Base-by-base conservation (phyloP, 805 yeast genomes). In the Naumovozyma baii region DNA sequence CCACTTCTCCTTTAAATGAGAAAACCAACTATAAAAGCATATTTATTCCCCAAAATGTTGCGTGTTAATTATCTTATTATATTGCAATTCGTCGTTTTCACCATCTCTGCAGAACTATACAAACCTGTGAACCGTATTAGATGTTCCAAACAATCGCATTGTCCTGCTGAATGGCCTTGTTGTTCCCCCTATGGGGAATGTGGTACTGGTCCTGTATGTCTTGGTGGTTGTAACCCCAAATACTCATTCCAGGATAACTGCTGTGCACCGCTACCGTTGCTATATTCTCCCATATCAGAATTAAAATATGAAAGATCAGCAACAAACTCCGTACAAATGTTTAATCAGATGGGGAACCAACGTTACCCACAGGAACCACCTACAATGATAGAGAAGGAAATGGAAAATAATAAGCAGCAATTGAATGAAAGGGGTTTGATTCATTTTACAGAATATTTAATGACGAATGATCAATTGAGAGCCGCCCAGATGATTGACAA, bases 141-240 rank as follows among this genome's bases (percentile, higher is more conserved):
- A 2, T 61, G 66, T 36, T 49, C 54, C 2, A 37, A 32, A 7
- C 18, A 39, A 2, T 26, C 28, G 7, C 46, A 47, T 5, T 88
- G 97, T 62, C 96, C 97, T 1, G 72, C 74, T 50, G 71, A 69
- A 34, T 57, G 64, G 39, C 96, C 96, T 34, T 88, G 97, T 60
- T 88, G 97, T 58, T 78, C 86, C n/a, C 82, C 78, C 43, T 82
- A 76, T 51, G 96, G 96, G 29, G 69, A 67, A 19, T 85, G 94
- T 66, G 94, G 94, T 38, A 69, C 76, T 19, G 94, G 94, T 2
- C 67, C 76, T 8, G 39, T 59, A 2, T 88, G 96, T 67, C 69
- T 87, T 32, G 92, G 88, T 39, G 92, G 95, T 18, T 88, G 97
- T 64, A 86, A 88, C 63, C 83, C 92, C 18, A 68, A 79, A 48